These are phyloP conservation scores for Sporisorium reilianum DNA, from an alignment of 1,284 basidiomycete genomes.

Conservation along the genomic window DNA sequence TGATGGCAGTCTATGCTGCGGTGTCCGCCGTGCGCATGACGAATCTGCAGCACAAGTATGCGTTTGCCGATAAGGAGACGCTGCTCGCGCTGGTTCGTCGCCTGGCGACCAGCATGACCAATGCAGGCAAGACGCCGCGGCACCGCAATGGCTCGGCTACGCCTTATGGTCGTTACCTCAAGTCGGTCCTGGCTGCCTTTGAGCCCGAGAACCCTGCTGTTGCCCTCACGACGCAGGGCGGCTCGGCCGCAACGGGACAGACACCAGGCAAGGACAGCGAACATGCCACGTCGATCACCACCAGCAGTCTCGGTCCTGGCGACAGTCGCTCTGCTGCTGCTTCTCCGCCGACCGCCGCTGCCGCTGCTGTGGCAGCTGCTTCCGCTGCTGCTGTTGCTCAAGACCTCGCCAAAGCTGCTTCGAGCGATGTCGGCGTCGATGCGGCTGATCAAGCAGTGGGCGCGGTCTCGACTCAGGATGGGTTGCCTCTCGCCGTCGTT, in stretches of 20 bases:
- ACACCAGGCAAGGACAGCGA: constrained; percentile 48
- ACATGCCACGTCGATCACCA: constrained; percentile 39
- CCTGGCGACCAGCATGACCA: constrained; percentile 46
- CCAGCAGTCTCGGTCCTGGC: constrained; percentile 44
- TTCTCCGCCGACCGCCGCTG: constrained; percentile 15
- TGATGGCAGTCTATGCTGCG: constrained; percentile 61
- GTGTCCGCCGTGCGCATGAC: constrained; percentile 58
- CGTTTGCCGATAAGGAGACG: constrained; percentile 51
- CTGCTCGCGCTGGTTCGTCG: constrained; percentile 45
- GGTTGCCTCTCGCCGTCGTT: not conserved
- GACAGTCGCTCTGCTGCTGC: constrained; percentile 45
- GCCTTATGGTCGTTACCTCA: constrained; percentile 58
- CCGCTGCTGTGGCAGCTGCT: constrained; percentile 5
- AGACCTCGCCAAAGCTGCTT: not conserved
- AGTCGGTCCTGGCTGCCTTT: constrained; percentile 48
- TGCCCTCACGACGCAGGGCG: not conserved
- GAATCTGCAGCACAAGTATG: constrained; percentile 53
- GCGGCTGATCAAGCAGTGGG: not conserved
- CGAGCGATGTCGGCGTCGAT: not conserved
- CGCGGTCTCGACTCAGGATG: constrained; percentile 6
- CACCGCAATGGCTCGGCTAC: constrained; percentile 61
- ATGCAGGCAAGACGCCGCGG: constrained; percentile 57
- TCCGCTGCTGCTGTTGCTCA: not conserved
- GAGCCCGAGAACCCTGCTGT: constrained; percentile 31
- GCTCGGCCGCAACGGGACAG: constrained; percentile 14